Evolutionary conservation across 805 yeast genomes (phyloP).

Genomic region (Wickerhamiella azymoides): DNA sequence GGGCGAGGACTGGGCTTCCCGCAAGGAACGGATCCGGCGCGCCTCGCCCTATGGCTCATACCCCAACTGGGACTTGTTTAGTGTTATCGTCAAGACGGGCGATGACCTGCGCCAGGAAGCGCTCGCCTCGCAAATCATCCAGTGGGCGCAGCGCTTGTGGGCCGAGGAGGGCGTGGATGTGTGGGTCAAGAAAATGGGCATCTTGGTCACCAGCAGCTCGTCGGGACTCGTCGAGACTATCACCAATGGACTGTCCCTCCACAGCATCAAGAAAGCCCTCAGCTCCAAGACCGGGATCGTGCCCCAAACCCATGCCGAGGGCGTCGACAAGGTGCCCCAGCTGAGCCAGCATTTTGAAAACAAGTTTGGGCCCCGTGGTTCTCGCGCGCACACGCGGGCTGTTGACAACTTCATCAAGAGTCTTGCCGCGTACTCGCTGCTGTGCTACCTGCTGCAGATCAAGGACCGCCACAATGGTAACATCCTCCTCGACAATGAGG

Average conservation of each 20-base stretch:
- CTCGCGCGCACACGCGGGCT: slow-evolving; percentile 48
- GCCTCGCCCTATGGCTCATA: slow-evolving; percentile 73
- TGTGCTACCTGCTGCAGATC: slow-evolving; percentile 80
- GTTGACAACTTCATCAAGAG: slow-evolving; percentile 77
- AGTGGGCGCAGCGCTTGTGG: slow-evolving; percentile 81
- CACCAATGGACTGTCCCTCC: slow-evolving; percentile 85
- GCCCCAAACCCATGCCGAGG: slow-evolving; percentile 34
- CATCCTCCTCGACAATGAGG: slow-evolving; percentile 88
- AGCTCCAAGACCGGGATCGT: slow-evolving; percentile 39
- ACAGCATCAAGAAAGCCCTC: slow-evolving; percentile 83
- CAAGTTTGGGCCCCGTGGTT: slow-evolving; percentile 51
- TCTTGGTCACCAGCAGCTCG: slow-evolving; percentile 75
- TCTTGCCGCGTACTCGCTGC: slow-evolving; percentile 84
- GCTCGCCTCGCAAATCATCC: slow-evolving; percentile 88
- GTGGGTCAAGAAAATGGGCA: slow-evolving; percentile 92
- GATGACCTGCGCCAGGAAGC: slow-evolving; percentile 95
- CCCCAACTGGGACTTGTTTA: slow-evolving; percentile 87
- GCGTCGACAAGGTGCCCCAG: slow-evolving; percentile 55
- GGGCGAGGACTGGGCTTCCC: slow-evolving; percentile 88
- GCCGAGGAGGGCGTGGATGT: slow-evolving; percentile 48
- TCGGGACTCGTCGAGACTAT: slow-evolving; percentile 93
- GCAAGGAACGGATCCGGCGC: slow-evolving; percentile 64
- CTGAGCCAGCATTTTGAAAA: slow-evolving; percentile 64
- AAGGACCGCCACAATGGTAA: slow-evolving; percentile 98
- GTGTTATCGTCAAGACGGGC: slow-evolving; percentile 94